A percentile compares a stretch with the other conserved stretches of the same genome.
Conservation (phyloP, 352 stramenopile species). For the Elongisporangium undulatum region DNA sequence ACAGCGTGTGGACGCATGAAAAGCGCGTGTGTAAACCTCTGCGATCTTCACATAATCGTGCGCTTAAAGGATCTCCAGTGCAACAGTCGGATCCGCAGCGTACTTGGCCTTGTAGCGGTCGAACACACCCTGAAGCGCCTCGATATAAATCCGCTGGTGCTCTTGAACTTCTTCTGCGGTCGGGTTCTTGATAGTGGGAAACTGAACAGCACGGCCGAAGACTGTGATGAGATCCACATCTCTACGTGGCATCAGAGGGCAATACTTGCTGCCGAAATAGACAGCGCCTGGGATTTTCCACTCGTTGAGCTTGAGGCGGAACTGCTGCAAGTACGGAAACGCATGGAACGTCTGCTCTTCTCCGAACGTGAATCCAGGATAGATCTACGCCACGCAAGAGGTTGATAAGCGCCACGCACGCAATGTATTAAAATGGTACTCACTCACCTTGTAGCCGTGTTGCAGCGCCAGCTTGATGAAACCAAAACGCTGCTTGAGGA, state of each 20-base stretch:
- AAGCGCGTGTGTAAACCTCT: too few species aligned
- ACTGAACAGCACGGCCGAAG: slow-evolving; percentile 76
- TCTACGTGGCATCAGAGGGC: slow-evolving; percentile 80
- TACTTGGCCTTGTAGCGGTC: slow-evolving; percentile 84
- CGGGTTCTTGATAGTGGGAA: slow-evolving; percentile 86
- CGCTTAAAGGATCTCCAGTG: slow-evolving; percentile 32
- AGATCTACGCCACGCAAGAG: slow-evolving; percentile 5
- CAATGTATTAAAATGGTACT: not conserved
- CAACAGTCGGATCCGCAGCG: slow-evolving; percentile 47
- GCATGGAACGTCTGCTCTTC: slow-evolving; percentile 88
- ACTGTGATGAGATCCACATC: slow-evolving; percentile 85
- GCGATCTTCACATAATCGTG: not conserved
- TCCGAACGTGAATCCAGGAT: slow-evolving; percentile 91
- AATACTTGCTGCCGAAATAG: slow-evolving; percentile 64
- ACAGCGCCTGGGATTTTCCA: slow-evolving; percentile 81
- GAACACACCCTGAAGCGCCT: slow-evolving; percentile 76
- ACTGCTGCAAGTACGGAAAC: slow-evolving; percentile 71
- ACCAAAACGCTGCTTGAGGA: slow-evolving; percentile 86
- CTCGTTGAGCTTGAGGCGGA: slow-evolving; percentile 78
- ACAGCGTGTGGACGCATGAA: too few species aligned
- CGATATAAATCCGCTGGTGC: slow-evolving; percentile 89
- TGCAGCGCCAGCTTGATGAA: slow-evolving; percentile 94
- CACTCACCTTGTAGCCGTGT: slow-evolving; percentile 77
- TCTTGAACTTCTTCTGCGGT: slow-evolving; percentile 83
- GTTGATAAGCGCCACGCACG: not conserved